A percentile compares a stretch with the other conserved stretches of the same genome.
Conservation (phyloP, 805 yeast genomes). For the Brettanomyces anomalus region DNA sequence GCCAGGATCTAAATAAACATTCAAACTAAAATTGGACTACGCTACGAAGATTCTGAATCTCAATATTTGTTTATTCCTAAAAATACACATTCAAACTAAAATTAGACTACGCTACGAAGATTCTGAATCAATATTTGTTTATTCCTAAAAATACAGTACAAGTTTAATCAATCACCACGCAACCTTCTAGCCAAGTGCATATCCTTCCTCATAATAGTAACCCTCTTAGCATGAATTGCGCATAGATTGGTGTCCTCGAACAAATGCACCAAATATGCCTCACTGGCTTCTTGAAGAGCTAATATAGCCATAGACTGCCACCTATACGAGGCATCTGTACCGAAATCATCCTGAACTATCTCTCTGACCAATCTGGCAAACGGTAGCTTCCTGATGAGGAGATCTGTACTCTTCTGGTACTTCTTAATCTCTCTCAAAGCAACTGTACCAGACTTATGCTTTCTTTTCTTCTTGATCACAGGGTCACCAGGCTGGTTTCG, state of each 20-base stretch:
- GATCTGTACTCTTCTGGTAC: constrained; percentile 60
- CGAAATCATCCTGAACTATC: constrained; percentile 53
- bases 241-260: constrained; percentile 71
- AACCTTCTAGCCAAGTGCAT: constrained; percentile 73
- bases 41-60: too few relatives aligned
- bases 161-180: constrained; percentile 36
- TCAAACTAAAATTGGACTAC: too few relatives aligned
- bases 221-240: constrained; percentile 74
- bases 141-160: neutral
- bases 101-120: too few relatives aligned
- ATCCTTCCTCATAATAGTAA: constrained; percentile 81
- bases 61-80: neutral
- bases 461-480: constrained; percentile 24
- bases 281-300: constrained; percentile 77
- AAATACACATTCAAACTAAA: too few relatives aligned
- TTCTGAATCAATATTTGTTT: too few relatives aligned
- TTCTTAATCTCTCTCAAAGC: constrained; percentile 63
- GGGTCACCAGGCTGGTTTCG: constrained; percentile 52
- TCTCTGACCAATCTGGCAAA: constrained; percentile 72
- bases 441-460: constrained; percentile 53
- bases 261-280: constrained; percentile 64
- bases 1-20: too few relatives aligned
- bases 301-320: constrained; percentile 76
- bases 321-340: constrained; percentile 46
- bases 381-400: constrained; percentile 62